These are phyloP conservation scores for Lotmaria passim DNA, from an alignment of 208 protist genomes.

Conservation along the genomic window DNA sequence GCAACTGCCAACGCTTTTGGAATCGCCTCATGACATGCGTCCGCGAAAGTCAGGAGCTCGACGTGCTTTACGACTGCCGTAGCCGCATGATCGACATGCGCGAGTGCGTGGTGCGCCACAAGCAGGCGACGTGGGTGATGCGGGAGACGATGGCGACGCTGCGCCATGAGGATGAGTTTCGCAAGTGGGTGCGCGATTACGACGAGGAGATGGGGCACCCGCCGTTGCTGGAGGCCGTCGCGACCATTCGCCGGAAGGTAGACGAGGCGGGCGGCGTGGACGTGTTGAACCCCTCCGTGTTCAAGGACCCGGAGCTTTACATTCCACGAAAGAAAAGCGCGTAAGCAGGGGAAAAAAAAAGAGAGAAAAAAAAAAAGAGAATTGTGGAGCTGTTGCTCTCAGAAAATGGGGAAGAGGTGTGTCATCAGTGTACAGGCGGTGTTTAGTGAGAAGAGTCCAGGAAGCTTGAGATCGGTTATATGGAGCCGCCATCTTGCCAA, in stretches of 20 bases:
- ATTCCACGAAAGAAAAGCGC: slow-evolving; percentile 42
- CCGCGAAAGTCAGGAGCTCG: slow-evolving; percentile 84
- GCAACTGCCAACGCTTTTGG: slow-evolving; percentile 85
- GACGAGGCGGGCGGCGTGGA: slow-evolving; percentile 77
- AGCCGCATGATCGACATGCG: slow-evolving; percentile 84
- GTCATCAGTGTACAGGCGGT: too few species aligned
- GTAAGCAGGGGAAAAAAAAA: not conserved
- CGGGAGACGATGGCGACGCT: slow-evolving; percentile 86
- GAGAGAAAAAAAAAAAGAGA: not conserved
- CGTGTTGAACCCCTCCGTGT: slow-evolving; percentile 82
- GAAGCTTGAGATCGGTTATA: too few species aligned
- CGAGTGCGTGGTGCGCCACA: slow-evolving; percentile 80
- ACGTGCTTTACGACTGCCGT: slow-evolving; percentile 89
- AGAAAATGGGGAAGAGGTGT: too few species aligned
- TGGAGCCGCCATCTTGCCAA: too few species aligned
- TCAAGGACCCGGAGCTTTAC: slow-evolving; percentile 87
- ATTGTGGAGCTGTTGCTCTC: not conserved
- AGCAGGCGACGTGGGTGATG: slow-evolving; percentile 87
- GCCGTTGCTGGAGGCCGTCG: slow-evolving; percentile 82
- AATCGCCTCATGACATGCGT: slow-evolving; percentile 82
- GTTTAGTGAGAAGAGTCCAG: too few species aligned
- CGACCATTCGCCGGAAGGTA: slow-evolving; percentile 55
- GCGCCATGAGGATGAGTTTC: slow-evolving; percentile 68
- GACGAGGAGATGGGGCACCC: slow-evolving; percentile 83
- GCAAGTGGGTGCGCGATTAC: slow-evolving; percentile 73